These are phyloP conservation scores for Xylaria sp. DNA, from an alignment of 2,329 filamentous ascomycete genomes.

Conservation along the genomic window DNA sequence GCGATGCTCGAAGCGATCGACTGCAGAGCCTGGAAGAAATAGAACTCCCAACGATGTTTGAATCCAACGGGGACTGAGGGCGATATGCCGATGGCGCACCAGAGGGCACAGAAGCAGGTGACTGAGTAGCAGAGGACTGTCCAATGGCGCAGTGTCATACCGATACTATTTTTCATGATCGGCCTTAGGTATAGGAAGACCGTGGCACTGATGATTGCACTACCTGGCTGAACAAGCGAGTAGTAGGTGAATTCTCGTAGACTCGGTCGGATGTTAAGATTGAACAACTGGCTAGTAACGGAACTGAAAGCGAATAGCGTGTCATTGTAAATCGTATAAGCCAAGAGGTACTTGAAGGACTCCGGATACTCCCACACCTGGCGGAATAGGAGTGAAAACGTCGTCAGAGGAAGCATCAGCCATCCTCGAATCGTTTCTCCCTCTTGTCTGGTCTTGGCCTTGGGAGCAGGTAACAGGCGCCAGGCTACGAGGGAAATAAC, in stretches of 20 bases:
- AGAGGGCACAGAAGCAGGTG: conserved; percentile 22
- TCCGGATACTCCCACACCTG: conserved; percentile 27
- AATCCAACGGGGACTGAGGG: conserved; percentile 18
- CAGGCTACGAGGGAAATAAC: conserved; percentile 19
- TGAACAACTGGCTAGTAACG: conserved; percentile 24
- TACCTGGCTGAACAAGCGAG: conserved; percentile 22
- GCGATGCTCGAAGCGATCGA: conserved; percentile 12
- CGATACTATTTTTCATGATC: background rate
- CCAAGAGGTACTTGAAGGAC: conserved; percentile 22
- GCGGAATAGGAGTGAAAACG: conserved; percentile 18
- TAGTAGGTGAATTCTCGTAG: conserved; percentile 29
- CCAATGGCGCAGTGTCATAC: conserved; percentile 23
- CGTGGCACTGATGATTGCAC: conserved; percentile 8
- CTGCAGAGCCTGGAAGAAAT: conserved; percentile 25
- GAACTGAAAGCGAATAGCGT: conserved; percentile 22
- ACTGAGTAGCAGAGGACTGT: conserved; percentile 17
- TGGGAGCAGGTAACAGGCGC: conserved; percentile 11
- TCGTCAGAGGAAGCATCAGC: conserved; percentile 17
- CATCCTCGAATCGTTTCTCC: conserved; percentile 7
- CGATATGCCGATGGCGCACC: conserved; percentile 23
- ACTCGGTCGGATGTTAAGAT: conserved; percentile 25
- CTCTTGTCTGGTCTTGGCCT: background rate
- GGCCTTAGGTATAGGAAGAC: conserved; percentile 18
- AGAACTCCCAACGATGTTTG: conserved; percentile 29
- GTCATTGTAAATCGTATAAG: conserved; percentile 24